Conservation (phyloP, 331 rosid species). For the Phaseolus coccineus region DNA sequence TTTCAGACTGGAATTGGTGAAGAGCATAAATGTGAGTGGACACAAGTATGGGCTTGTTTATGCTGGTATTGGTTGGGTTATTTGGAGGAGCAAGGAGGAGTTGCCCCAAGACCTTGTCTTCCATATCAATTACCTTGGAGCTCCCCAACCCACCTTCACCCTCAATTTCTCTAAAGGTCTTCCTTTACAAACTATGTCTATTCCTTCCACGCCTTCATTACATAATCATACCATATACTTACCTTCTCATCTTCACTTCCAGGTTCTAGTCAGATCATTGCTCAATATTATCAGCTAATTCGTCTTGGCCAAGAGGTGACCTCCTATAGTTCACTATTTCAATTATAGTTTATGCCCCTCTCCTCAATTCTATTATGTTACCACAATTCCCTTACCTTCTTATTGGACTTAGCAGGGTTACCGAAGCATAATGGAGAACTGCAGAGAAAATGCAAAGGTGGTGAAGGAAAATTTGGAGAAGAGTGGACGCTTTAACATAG, state of each 20-base stretch:
- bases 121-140: slow-evolving; percentile 53
- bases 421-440: slow-evolving; percentile 43
- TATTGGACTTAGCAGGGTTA: slow-evolving; percentile 39
- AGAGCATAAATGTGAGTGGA: slow-evolving; percentile 57
- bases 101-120: slow-evolving; percentile 50
- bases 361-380: too few relatives aligned
- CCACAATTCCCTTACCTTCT: neutral
- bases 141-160: slow-evolving; percentile 54
- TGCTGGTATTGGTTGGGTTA: slow-evolving; percentile 55
- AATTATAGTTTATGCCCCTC: too few relatives aligned
- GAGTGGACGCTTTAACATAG: slow-evolving; percentile 45
- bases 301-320: slow-evolving; percentile 53
- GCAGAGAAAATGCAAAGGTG: slow-evolving; percentile 45
- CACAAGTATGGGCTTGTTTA: slow-evolving; percentile 56
- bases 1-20: slow-evolving; percentile 53
- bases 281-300: slow-evolving; percentile 54
- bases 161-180: slow-evolving; percentile 54
- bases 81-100: slow-evolving; percentile 51
- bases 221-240: neutral
- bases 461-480: slow-evolving; percentile 35
- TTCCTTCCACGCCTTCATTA: neutral
- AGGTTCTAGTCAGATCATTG: slow-evolving; percentile 59
- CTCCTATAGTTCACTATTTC: too few relatives aligned
- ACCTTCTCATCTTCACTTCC: neutral
- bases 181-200: neutral